These are phyloP conservation scores for Xerocomellus chrysenteron DNA, from an alignment of 768 basidiomycete genomes.

Conservation along the genomic window DNA sequence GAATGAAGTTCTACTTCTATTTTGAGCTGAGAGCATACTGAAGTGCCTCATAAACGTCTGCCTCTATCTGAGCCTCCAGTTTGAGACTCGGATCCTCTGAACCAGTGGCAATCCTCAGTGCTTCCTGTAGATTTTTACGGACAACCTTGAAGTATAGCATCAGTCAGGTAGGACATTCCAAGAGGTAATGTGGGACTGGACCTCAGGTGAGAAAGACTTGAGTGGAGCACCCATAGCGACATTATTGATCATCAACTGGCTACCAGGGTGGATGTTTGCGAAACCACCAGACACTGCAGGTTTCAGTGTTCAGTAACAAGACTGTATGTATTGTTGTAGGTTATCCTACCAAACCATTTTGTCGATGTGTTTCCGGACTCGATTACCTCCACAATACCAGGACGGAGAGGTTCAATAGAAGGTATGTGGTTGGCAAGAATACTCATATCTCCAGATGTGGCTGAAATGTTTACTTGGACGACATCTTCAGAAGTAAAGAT, in stretches of 20 bases:
- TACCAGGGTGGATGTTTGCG: slow-evolving; percentile 96
- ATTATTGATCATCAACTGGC: slow-evolving; percentile 87
- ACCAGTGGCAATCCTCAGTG: slow-evolving; percentile 74
- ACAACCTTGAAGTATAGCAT: slow-evolving; percentile 60
- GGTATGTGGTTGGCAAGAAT: slow-evolving; percentile 98
- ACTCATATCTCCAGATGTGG: slow-evolving; percentile 97
- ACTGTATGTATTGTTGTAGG: background rate
- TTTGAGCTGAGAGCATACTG: background rate
- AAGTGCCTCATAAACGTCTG: too few relatives aligned
- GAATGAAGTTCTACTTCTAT: too few relatives aligned
- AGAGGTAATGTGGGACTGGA: slow-evolving; percentile 34
- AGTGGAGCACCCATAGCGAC: slow-evolving; percentile 93
- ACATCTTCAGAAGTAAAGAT: slow-evolving; percentile 91
- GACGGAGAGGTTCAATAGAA: slow-evolving; percentile 91
- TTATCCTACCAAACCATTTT: slow-evolving; percentile 85
- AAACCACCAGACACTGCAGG: slow-evolving; percentile 91
- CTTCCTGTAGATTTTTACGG: slow-evolving; percentile 86
- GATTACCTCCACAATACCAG: slow-evolving; percentile 93
- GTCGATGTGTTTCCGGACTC: slow-evolving; percentile 75
- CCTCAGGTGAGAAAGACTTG: slow-evolving; percentile 88
- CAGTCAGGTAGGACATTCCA: slow-evolving; percentile 1
- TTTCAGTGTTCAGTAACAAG: background rate
- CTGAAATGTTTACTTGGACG: slow-evolving; percentile 92
- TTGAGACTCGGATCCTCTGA: slow-evolving; percentile 56
- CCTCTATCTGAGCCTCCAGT: too few relatives aligned